Percentiles rank a stretch among this genome's conserved stretches.
Conservation (phyloP, 1,139 yeast species). For the Hemisphaericaspora xylanilytica region DNA sequence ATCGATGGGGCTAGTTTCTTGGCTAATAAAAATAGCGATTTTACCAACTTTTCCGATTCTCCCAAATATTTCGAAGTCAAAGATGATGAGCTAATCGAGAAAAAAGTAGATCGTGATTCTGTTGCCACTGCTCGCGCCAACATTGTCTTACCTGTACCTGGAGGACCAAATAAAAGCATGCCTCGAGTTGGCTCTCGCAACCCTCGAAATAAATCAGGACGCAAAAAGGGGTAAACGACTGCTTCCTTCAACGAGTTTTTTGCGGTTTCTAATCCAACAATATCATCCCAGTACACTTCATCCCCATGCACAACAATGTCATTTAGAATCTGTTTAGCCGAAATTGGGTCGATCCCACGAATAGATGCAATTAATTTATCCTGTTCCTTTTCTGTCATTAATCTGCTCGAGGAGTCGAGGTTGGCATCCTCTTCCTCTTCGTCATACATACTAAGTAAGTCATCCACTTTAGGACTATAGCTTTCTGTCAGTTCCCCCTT, state of each 20-base stretch:
- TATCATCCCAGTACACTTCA: constrained; percentile 95
- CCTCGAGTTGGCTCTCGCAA: constrained; percentile 95
- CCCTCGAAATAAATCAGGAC: constrained; percentile 92
- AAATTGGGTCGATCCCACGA: constrained; percentile 40
- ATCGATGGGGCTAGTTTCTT: constrained; percentile 87
- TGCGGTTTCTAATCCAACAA: constrained; percentile 90
- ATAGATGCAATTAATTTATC: constrained; percentile 39
- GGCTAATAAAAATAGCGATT: constrained; percentile 85
- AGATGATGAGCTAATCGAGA: constrained; percentile 88
- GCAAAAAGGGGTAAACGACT: constrained; percentile 90
- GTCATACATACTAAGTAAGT: constrained; percentile 24
- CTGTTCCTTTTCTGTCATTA: constrained; percentile 66
- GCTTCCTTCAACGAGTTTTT: constrained; percentile 91
- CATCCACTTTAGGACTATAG: constrained; percentile 27
- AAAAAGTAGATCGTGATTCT: constrained; percentile 91
- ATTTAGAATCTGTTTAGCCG: constrained; percentile 68
- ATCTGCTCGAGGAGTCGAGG: constrained; percentile 6
- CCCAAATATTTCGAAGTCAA: constrained; percentile 90
- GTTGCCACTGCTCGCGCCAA: constrained; percentile 97
- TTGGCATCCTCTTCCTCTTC: constrained; percentile 16
- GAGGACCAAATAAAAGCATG: constrained; percentile 95
- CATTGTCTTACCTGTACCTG: constrained; percentile 99
- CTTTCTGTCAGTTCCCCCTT: constrained; percentile 9
- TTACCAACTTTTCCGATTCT: constrained; percentile 89
- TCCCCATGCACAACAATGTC: constrained; percentile 95